Evolutionary conservation across 163 green algal genomes (phyloP), one percentile per base, ranked within the genome.

Genomic region (Chlamydomonas reinhardtii): DNA sequence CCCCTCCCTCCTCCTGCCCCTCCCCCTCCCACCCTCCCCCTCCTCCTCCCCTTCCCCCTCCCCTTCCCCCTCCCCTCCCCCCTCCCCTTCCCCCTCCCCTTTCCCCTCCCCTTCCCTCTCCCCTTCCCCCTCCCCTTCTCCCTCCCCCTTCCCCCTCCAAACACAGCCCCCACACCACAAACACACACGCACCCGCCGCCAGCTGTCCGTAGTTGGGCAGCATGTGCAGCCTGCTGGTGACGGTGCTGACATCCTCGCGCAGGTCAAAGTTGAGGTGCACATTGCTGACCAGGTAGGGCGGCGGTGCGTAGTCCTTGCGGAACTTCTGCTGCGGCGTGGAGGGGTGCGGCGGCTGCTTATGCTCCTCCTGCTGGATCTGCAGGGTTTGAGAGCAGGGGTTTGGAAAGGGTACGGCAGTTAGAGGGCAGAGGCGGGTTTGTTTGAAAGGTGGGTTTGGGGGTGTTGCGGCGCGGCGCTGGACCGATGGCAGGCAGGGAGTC

Each of bases 251-350:
- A 17, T 99, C 96, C 77, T 99, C 96, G 32, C 94, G 92, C 54
- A 99, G 93, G 0, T 94, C 65, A 86, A 99, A 99, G 62, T 92
- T 91, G 31, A 99, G 90, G 72, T 95, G 31, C 37, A 97, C 92
- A 14, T 83, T 82, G 35, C 95, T 89, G 64, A 98, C 86, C 2
- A 94, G 73, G 91, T 97, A 98, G 2, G 93, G 88, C 0, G 93
- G 90, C 12, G 96, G 92, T 61, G 90, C 94, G 88, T 98, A 99
- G 90, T 98, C 96, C 34, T 88, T 91, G 39, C 89, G 89, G 82
- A 91, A 92, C 85, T 92, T 92, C 56, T 86, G 86, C 43, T 74
- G 34, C 48, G 89, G 85, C 9, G 86, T 86, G 0, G 52, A 59
- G 82, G 39, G 82, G 72, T 82, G 82, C 1, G 72, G 82, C 14